Percentiles rank a stretch among this genome's conserved stretches.
phyloP scores from a whole-genome alignment of 305 asterid species.

The Monarda citriodora region DNA sequence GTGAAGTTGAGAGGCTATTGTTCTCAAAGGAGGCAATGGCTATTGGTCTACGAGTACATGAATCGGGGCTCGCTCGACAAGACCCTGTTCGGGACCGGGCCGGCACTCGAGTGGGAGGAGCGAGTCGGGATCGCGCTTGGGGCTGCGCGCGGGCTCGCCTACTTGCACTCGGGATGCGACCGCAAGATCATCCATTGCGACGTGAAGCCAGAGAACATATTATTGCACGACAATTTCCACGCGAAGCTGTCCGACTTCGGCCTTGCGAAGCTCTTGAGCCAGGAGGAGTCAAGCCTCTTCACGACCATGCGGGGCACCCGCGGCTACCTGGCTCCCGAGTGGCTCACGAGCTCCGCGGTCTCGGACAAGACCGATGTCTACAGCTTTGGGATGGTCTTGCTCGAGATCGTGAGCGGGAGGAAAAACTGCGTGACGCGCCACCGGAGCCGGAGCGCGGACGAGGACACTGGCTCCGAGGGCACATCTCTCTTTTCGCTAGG shows the following conservation, averaged over 20 bases:
- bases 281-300: slow-evolving; percentile 45
- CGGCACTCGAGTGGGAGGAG: slow-evolving; percentile 52
- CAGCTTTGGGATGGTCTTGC: slow-evolving; percentile 64
- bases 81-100: slow-evolving; percentile 46
- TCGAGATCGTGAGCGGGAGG: slow-evolving; percentile 63
- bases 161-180: slow-evolving; percentile 53
- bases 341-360: slow-evolving; percentile 65
- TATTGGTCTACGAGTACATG: slow-evolving; percentile 70
- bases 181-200: slow-evolving; percentile 67
- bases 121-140: slow-evolving; percentile 51
- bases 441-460: slow-evolving; percentile 20
- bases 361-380: slow-evolving; percentile 71
- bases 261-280: slow-evolving; percentile 52
- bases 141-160: slow-evolving; percentile 63
- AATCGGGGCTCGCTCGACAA: slow-evolving; percentile 58
- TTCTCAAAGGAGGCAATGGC: slow-evolving; percentile 42
- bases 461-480: slow-evolving; percentile 5
- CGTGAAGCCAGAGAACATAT: slow-evolving; percentile 74
- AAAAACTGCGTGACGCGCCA: slow-evolving; percentile 37
- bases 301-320: slow-evolving; percentile 80
- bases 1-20: slow-evolving; percentile 62
- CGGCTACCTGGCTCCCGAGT: slow-evolving; percentile 71
- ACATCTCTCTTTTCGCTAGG: background rate
- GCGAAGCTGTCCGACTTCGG: slow-evolving; percentile 73
- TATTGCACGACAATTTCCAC: slow-evolving; percentile 45